These are phyloP conservation scores for Draba incana DNA, from an alignment of 345 rosid species.

Conservation along the genomic window DNA sequence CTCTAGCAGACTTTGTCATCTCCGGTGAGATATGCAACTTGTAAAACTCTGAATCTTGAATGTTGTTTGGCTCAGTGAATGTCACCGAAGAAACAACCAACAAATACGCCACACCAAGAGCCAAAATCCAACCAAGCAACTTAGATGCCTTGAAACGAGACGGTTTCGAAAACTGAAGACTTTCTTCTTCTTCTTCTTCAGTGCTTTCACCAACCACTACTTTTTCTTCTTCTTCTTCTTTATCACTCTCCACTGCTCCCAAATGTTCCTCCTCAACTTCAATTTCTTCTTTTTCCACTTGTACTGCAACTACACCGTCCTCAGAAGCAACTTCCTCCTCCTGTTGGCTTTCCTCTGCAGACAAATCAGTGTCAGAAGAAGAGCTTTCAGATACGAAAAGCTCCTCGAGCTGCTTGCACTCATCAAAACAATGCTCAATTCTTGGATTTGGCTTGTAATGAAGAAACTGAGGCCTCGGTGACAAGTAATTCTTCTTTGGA, in stretches of 20 bases:
- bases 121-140: constrained; percentile 50
- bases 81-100: constrained; percentile 39
- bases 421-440: constrained; percentile 45
- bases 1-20: constrained; percentile 12
- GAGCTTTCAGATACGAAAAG: constrained; percentile 53
- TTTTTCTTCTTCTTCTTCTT: constrained; percentile 33
- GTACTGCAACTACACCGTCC: constrained; percentile 31
- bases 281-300: constrained; percentile 24
- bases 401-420: constrained; percentile 56
- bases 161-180: constrained; percentile 35
- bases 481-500: constrained; percentile 59
- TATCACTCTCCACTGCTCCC: constrained; percentile 18
- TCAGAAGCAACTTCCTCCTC: constrained; percentile 41
- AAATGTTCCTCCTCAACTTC: constrained; percentile 30
- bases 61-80: not conserved
- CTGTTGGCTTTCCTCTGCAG: constrained; percentile 50
- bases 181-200: constrained; percentile 32
- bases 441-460: constrained; percentile 67
- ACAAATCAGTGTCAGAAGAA: constrained; percentile 51
- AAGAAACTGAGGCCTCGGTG: constrained; percentile 73
- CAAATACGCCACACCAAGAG: constrained; percentile 45
- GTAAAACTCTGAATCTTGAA: not conserved
- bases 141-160: constrained; percentile 50
- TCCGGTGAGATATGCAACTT: constrained; percentile 22
- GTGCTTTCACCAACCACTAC: constrained; percentile 34